Conservation (phyloP, 73 alveolate genomes). For the Blepharisma stoltei region DNA sequence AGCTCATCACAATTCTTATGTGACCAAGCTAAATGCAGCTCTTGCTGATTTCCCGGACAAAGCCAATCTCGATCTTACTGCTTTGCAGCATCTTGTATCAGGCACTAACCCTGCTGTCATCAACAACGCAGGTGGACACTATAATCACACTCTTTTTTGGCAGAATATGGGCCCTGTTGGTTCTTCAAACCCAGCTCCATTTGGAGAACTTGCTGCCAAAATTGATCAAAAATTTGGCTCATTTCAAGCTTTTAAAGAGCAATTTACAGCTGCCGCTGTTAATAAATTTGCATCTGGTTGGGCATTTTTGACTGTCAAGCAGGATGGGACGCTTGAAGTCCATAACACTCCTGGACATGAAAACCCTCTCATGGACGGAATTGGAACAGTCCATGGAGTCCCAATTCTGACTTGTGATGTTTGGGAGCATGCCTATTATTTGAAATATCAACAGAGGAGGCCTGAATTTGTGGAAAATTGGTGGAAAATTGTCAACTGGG, state of each 20-base stretch:
- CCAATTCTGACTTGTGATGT: constrained; percentile 50
- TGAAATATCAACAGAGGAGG: constrained; percentile 53
- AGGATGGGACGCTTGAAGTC: constrained; percentile 44
- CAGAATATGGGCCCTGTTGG: constrained; percentile 48
- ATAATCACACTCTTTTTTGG: constrained; percentile 61
- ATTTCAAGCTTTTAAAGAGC: constrained; percentile 48
- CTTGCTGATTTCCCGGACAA: constrained; percentile 24
- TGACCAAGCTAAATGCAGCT: constrained; percentile 45
- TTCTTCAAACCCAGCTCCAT: constrained; percentile 39
- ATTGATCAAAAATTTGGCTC: constrained; percentile 41
- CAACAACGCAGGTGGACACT: constrained; percentile 48
- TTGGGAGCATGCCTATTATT: constrained; percentile 63
- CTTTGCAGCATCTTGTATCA: not conserved
- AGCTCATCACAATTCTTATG: constrained; percentile 49
- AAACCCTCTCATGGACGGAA: constrained; percentile 57
- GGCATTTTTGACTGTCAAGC: constrained; percentile 50
- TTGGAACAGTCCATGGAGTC: constrained; percentile 33
- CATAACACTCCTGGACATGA: constrained; percentile 56
- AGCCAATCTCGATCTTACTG: not conserved
- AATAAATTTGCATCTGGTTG: constrained; percentile 57
- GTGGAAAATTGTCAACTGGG: constrained; percentile 62
- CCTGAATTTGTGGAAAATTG: constrained; percentile 51
- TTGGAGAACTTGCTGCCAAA: constrained; percentile 36
- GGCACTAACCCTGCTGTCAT: constrained; percentile 17
- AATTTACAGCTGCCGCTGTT: constrained; percentile 41